These are phyloP conservation scores for Taxawa tesnikishii DNA, from an alignment of 2,329 filamentous ascomycete species.

Conservation along the genomic window DNA sequence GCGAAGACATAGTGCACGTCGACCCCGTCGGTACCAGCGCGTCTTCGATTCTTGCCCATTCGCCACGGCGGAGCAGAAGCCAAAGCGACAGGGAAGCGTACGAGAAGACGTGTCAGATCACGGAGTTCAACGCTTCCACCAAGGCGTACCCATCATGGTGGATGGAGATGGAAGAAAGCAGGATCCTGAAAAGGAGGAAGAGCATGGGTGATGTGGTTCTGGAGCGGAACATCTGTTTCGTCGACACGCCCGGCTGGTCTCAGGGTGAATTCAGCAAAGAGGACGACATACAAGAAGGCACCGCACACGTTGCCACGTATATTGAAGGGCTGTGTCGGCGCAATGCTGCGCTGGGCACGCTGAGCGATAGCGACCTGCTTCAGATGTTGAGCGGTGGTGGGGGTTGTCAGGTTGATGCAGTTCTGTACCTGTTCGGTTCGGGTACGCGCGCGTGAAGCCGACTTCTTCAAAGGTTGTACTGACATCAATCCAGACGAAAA, in stretches of 20 bases:
- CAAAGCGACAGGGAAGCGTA: not conserved
- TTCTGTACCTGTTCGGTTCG: constrained; percentile 69
- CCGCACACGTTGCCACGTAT: constrained; percentile 34
- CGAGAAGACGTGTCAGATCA: constrained; percentile 14
- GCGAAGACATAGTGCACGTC: constrained; percentile 87
- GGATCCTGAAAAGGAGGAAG: constrained; percentile 48
- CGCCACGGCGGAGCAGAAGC: not conserved
- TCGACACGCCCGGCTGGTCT: constrained; percentile 64
- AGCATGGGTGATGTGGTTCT: constrained; percentile 66
- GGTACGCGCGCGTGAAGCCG: constrained; percentile 31
- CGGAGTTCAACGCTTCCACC: constrained; percentile 33
- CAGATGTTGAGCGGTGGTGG: constrained; percentile 69
- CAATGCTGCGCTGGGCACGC: constrained; percentile 46
- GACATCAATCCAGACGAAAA: constrained; percentile 1
- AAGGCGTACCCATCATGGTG: constrained; percentile 76
- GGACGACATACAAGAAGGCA: constrained; percentile 39
- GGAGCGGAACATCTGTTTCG: constrained; percentile 86
- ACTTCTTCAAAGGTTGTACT: not conserved
- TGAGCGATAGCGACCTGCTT: constrained; percentile 63
- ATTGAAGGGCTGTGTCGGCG: constrained; percentile 57
- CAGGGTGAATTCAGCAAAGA: constrained; percentile 37
- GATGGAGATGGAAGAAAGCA: constrained; percentile 61
- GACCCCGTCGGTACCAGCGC: constrained; percentile 40
- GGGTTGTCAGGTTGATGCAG: constrained; percentile 70
- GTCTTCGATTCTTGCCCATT: not conserved